Evolutionary conservation across 1,139 yeast genomes (phyloP).

Genomic region (Candida gigantensis): DNA sequence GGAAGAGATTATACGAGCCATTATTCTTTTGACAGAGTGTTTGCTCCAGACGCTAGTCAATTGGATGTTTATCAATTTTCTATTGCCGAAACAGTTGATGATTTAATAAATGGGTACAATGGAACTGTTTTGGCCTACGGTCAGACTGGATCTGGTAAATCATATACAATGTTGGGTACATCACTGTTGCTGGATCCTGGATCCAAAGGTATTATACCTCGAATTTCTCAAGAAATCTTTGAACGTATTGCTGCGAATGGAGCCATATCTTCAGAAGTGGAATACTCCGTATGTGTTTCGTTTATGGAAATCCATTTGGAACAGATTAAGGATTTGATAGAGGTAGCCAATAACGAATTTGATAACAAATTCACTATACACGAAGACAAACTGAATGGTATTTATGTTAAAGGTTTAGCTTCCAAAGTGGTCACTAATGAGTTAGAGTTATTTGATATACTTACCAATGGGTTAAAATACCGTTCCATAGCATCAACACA

Average conservation of each 20-base stretch:
- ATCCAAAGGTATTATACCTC: constrained; percentile 66
- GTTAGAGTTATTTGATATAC: constrained; percentile 57
- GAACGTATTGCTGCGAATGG: constrained; percentile 49
- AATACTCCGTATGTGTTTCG: constrained; percentile 69
- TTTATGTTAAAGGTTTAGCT: constrained; percentile 68
- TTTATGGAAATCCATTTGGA: constrained; percentile 87
- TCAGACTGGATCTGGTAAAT: constrained; percentile 86
- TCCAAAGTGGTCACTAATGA: constrained; percentile 61
- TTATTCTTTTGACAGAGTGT: constrained; percentile 71
- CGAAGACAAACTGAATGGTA: constrained; percentile 66
- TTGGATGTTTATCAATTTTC: constrained; percentile 64
- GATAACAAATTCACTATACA: constrained; percentile 54
- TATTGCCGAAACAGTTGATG: constrained; percentile 60
- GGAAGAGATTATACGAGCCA: constrained; percentile 33
- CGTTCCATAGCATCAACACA: constrained; percentile 65
- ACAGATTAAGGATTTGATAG: constrained; percentile 62
- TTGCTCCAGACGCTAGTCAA: constrained; percentile 53
- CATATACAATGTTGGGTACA: constrained; percentile 82
- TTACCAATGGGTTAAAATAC: constrained; percentile 55
- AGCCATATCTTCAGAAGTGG: constrained; percentile 45
- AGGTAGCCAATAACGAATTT: constrained; percentile 27
- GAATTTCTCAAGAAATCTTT: constrained; percentile 70
- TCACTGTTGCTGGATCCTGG: constrained; percentile 23
- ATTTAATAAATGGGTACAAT: constrained; percentile 75
- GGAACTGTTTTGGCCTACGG: constrained; percentile 88